phyloP scores from a whole-genome alignment of 179 eudicot species.

The Corrigiola litoralis region DNA sequence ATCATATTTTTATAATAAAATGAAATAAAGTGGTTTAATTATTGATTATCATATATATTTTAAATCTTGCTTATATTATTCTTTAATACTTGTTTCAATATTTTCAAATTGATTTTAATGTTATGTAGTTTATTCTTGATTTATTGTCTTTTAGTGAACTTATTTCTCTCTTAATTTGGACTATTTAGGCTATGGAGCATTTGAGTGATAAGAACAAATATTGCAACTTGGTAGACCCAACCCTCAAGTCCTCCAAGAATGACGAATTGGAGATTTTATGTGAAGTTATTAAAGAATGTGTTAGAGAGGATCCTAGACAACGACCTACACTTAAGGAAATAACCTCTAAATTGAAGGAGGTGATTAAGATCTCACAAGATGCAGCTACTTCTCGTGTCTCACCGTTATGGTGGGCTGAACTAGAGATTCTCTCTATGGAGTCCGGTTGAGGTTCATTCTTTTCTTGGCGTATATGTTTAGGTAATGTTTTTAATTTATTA shows the following conservation, averaged over 20 bases:
- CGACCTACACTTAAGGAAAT: constrained; percentile 34
- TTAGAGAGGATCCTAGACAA: constrained; percentile 29
- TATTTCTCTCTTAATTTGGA: not conserved
- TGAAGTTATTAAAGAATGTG: constrained; percentile 29
- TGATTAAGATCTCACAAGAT: constrained; percentile 37
- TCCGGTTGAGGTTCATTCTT: constrained; percentile 7
- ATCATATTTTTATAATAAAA: too few species aligned
- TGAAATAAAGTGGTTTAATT: too few species aligned
- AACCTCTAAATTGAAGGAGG: constrained; percentile 25
- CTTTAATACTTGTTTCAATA: too few species aligned
- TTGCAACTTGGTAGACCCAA: constrained; percentile 33
- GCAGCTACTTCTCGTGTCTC: constrained; percentile 41
- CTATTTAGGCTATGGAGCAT: constrained; percentile 29
- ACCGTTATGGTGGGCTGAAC: constrained; percentile 59
- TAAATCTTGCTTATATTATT: too few species aligned
- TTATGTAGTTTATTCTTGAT: not conserved
- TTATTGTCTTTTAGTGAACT: not conserved
- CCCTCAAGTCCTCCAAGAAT: constrained; percentile 31
- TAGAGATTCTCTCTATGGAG: constrained; percentile 42
- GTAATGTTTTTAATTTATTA: too few species aligned
- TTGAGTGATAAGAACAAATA: constrained; percentile 30
- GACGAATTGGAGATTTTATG: constrained; percentile 32
- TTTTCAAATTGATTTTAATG: too few species aligned
- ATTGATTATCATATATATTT: too few species aligned
- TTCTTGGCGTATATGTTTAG: too few species aligned